phyloP scores from a whole-genome alignment of 352 stramenopile species.

The Blastocystis sp. region DNA sequence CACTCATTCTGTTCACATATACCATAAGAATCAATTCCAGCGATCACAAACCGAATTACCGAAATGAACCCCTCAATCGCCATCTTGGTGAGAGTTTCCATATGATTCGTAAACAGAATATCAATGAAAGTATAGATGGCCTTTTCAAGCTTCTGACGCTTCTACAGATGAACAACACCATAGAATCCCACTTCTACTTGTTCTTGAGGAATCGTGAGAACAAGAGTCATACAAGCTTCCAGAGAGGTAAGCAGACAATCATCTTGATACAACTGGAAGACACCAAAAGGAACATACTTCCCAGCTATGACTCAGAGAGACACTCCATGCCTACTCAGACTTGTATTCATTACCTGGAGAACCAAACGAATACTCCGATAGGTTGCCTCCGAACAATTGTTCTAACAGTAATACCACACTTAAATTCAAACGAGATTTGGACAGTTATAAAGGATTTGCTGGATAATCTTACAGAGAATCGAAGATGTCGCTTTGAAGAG shows the following conservation, averaged over 20 bases:
- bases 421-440: background rate
- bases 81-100: conserved; percentile 54
- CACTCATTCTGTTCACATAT: background rate
- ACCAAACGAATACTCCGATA: conserved; percentile 7
- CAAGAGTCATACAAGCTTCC: conserved; percentile 47
- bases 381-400: background rate
- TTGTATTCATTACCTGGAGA: conserved; percentile 46
- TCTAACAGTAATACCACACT: background rate
- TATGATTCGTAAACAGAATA: conserved; percentile 60
- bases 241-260: conserved; percentile 5
- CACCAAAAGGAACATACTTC: conserved; percentile 60
- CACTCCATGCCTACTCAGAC: background rate
- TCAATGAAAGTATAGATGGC: conserved; percentile 49
- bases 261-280: conserved; percentile 59
- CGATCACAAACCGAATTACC: conserved; percentile 30
- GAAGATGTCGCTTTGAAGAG: conserved; percentile 41
- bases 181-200: background rate
- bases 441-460: background rate
- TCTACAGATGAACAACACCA: background rate
- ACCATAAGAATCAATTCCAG: conserved; percentile 58
- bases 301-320: background rate
- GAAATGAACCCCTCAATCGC: conserved; percentile 51
- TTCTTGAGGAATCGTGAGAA: conserved; percentile 23
- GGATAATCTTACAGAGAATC: conserved; percentile 6
- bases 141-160: conserved; percentile 57